Evolutionary conservation across 2,329 filamentous ascomycete genomes (phyloP).

Genomic region (Neurospora sp.): DNA sequence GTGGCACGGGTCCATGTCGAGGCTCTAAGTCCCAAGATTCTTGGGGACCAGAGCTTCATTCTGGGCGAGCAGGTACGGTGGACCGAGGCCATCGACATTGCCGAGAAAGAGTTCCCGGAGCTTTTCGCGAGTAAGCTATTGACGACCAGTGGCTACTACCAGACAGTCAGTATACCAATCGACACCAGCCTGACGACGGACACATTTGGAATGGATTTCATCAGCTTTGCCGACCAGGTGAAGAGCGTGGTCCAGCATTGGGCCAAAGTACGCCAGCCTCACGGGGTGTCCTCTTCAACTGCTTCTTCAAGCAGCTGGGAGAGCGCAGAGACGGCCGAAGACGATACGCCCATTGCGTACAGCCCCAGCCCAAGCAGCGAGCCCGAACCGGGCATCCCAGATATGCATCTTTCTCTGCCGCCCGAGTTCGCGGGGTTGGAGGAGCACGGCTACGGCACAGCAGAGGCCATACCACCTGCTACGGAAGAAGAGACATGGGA

Average conservation of each 20-base stretch:
- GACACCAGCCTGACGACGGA: conserved; percentile 20
- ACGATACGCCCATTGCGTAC: neutral
- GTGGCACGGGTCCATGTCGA: conserved; percentile 28
- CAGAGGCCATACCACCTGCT: neutral
- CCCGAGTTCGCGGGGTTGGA: neutral
- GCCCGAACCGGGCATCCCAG: neutral
- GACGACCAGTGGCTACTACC: conserved; percentile 15
- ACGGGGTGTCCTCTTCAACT: neutral
- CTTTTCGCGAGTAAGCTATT: conserved; percentile 20
- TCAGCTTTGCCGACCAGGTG: conserved; percentile 21
- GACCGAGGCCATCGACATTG: conserved; percentile 30
- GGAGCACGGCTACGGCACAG: neutral
- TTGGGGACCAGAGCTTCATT: conserved; percentile 25
- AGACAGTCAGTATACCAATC: conserved; percentile 18
- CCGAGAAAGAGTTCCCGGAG: conserved; percentile 21
- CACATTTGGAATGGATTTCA: conserved; percentile 20
- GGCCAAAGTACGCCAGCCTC: neutral
- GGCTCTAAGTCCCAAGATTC: conserved; percentile 24
- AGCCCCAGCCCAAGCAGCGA: neutral
- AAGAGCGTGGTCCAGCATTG: conserved; percentile 19
- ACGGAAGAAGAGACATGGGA: neutral
- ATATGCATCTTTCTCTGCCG: neutral
- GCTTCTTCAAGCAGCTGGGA: neutral
- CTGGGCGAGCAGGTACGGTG: conserved; percentile 21
- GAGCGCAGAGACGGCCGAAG: neutral